Evolutionary conservation across 495 filamentous ascomycete species (phyloP).

Genomic region (Oleoguttula mirabilis): DNA sequence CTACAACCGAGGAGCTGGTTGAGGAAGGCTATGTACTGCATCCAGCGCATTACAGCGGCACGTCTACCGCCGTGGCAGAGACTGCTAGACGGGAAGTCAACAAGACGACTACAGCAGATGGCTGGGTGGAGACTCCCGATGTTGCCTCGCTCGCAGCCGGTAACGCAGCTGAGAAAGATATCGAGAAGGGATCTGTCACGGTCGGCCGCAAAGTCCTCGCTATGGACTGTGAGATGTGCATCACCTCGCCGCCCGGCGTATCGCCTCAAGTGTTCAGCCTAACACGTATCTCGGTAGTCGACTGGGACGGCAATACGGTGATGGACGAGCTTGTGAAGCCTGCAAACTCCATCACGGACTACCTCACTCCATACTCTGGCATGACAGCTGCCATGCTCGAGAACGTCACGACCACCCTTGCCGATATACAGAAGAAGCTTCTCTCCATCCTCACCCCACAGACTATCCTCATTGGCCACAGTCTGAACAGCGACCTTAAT

Average conservation of each 20-base stretch:
- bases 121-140: slow-evolving; percentile 65
- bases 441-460: slow-evolving; percentile 55
- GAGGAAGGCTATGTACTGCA: slow-evolving; percentile 75
- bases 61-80: slow-evolving; percentile 36
- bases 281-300: slow-evolving; percentile 72
- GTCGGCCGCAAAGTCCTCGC: slow-evolving; percentile 70
- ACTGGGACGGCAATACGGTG: slow-evolving; percentile 72
- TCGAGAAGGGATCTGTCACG: slow-evolving; percentile 70
- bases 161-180: slow-evolving; percentile 50
- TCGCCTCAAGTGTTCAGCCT: slow-evolving; percentile 50
- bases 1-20: slow-evolving; percentile 55
- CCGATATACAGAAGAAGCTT: slow-evolving; percentile 70
- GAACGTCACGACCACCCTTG: slow-evolving; percentile 67
- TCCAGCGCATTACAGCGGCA: slow-evolving; percentile 46
- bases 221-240: slow-evolving; percentile 95
- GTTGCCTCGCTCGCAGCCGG: slow-evolving; percentile 57
- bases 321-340: slow-evolving; percentile 91
- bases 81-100: slow-evolving; percentile 35
- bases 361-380: slow-evolving; percentile 79
- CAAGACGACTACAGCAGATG: slow-evolving; percentile 42
- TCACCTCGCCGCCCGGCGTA: slow-evolving; percentile 48
- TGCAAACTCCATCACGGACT: slow-evolving; percentile 69
- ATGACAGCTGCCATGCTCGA: slow-evolving; percentile 76
- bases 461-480: slow-evolving; percentile 81
- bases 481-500: slow-evolving; percentile 75